Percentiles rank a stretch among this genome's conserved stretches.
Conservation (phyloP, 2,329 filamentous ascomycete species). For the Monosporascus sp. region DNA sequence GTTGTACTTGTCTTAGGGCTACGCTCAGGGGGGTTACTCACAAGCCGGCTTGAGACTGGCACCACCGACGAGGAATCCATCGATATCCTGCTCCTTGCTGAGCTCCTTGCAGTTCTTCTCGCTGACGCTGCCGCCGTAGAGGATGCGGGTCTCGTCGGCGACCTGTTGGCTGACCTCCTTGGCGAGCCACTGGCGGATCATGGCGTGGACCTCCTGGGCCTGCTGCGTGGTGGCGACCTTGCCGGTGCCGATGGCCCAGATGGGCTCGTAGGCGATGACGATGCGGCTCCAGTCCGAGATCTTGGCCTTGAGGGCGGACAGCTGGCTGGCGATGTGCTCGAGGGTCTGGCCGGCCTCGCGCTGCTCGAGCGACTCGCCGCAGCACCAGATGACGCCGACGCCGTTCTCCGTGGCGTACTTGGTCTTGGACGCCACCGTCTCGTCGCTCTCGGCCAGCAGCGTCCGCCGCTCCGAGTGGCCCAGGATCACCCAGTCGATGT, state of each 20-base stretch:
- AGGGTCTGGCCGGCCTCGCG: constrained; percentile 82
- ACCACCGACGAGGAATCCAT: constrained; percentile 95
- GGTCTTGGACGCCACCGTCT: constrained; percentile 86
- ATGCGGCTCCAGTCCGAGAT: constrained; percentile 87
- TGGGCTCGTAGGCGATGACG: constrained; percentile 97
- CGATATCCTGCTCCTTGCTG: constrained; percentile 88
- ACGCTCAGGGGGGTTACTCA: constrained; percentile 41
- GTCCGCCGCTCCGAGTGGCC: constrained; percentile 95
- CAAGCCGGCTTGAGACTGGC: constrained; percentile 95
- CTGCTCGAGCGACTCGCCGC: constrained; percentile 91
- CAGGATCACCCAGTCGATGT: constrained; percentile 84
- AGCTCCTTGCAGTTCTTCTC: constrained; percentile 98
- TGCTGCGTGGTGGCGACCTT: constrained; percentile 86
- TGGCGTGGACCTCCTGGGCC: constrained; percentile 89
- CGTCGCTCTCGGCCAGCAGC: constrained; percentile 80
- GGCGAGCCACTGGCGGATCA: constrained; percentile 84
- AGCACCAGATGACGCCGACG: constrained; percentile 91
- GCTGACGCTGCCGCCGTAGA: constrained; percentile 94
- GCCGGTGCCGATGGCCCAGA: constrained; percentile 94
- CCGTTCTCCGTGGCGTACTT: constrained; percentile 87
- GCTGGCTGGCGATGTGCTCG: constrained; percentile 77
- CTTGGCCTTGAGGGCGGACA: constrained; percentile 73
- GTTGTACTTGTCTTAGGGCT: constrained; percentile 1
- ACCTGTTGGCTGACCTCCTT: constrained; percentile 69
- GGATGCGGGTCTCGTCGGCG: constrained; percentile 82